Evolutionary conservation across 1,284 basidiomycete genomes (phyloP).

Genomic region (Trametes sp.): DNA sequence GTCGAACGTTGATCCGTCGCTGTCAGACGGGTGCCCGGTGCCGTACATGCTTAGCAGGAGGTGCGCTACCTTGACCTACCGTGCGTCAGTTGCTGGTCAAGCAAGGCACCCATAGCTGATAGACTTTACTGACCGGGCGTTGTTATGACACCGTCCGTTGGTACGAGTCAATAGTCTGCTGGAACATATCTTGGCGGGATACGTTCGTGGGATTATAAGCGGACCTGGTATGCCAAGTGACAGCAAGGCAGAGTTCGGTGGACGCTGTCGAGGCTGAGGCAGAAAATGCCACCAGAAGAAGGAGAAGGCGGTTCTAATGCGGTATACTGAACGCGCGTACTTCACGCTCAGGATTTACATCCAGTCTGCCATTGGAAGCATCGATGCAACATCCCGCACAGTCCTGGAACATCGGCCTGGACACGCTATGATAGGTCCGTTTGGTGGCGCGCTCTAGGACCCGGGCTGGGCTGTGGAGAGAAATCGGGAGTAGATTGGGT

Average conservation of each 20-base stretch:
- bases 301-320: neutral
- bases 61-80: too few species aligned
- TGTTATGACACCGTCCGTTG: neutral
- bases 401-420: neutral
- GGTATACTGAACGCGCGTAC: too few species aligned
- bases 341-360: too few species aligned
- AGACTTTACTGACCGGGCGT: too few species aligned
- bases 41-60: neutral
- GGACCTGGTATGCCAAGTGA: neutral
- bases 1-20: conserved; percentile 11
- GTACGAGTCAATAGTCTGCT: neutral
- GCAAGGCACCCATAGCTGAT: too few species aligned
- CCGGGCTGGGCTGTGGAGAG: neutral
- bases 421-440: neutral
- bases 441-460: neutral
- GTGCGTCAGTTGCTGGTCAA: neutral
- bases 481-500: too few species aligned
- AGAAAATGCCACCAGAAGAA: neutral
- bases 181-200: neutral
- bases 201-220: neutral
- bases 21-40: conserved; percentile 1
- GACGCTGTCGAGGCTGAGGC: neutral
- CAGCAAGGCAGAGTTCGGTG: neutral
- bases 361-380: neutral
- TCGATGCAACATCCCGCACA: neutral